These are phyloP conservation scores for Malassezia yamatoensis DNA, from an alignment of 1,284 basidiomycete genomes.

Conservation along the genomic window DNA sequence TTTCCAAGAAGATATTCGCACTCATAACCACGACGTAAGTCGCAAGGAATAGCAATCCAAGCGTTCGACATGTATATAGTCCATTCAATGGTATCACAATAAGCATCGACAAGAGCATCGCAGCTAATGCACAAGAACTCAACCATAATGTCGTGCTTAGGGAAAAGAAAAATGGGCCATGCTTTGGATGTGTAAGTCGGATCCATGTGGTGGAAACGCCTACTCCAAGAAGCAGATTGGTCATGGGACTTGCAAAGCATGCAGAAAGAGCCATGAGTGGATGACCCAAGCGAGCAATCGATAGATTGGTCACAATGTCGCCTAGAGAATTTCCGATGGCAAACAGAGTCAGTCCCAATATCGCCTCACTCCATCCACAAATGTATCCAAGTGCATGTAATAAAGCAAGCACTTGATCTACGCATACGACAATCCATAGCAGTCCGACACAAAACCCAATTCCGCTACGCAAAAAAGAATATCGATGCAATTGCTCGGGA, in stretches of 20 bases:
- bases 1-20: constrained; percentile 6
- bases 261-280: constrained; percentile 60
- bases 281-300: constrained; percentile 51
- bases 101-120: constrained; percentile 62
- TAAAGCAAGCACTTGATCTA: constrained; percentile 41
- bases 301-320: constrained; percentile 91
- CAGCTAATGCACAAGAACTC: constrained; percentile 52
- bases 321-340: constrained; percentile 91
- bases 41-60: constrained; percentile 66
- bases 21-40: constrained; percentile 53
- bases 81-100: constrained; percentile 70
- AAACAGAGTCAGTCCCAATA: constrained; percentile 90
- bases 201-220: constrained; percentile 59
- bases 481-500: constrained; percentile 9
- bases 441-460: constrained; percentile 38
- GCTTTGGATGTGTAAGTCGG: constrained; percentile 1
- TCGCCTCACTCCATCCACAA: constrained; percentile 89
- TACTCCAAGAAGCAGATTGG: constrained; percentile 85
- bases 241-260: constrained; percentile 88
- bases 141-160: constrained; percentile 4
- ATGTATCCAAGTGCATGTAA: constrained; percentile 76
- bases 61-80: constrained; percentile 64
- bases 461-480: constrained; percentile 24
- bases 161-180: constrained; percentile 3
- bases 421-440: constrained; percentile 44